Evolutionary conservation across 371 early-diverging fungal species (phyloP), one percentile per base, ranked within the genome.

Genomic region (Mortierella sp.): DNA sequence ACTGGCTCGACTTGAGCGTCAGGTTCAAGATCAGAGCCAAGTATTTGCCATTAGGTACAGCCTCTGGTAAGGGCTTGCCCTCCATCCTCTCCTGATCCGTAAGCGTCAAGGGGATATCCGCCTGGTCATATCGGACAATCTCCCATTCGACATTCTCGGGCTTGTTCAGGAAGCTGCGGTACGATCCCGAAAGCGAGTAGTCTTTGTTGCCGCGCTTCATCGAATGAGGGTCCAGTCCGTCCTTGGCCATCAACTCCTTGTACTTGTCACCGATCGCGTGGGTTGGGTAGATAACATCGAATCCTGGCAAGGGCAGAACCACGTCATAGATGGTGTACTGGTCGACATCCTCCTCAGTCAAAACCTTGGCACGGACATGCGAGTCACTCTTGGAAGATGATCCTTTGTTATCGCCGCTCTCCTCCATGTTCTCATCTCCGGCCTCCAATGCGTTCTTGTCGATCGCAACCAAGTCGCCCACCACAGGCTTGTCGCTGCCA

Each of bases 241-340:
- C 94, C 76, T 89, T 80, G n/a, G 90, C 91, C 95, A 99, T 94
- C 28, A 95, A 76, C 48, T 92, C 87, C 77, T 83, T 82, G 88
- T 97, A 98, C 42, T 91, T 79, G 6, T 88, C 87, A 42, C 91
- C 90, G 19, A 97, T 89, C 54, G 88, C 92, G 89, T 99, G 95
- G 34, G 88, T 84, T 4, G 99, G 99, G 80, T 97, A 98, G 70
- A 88, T 82, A 10, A 97, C 90, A 28, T 88, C 82, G 83, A 90
- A 91, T 9, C 99, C 99, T 0, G 98, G 98, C 68, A 96, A 82
- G 26, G 99, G 99, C 77, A 98, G 90, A 47, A 99, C 97, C 19
- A 99, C 95, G 82, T 99, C 98, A 52, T 90, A 86, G 48, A 98
- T 95, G 9, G 94, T 88, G 84, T 95, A 97, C 72, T 92, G 80